Evolutionary conservation across 495 filamentous ascomycete genomes (phyloP), one percentile per base, ranked within the genome.

Genomic region (Hyaloscypha variabilis): DNA sequence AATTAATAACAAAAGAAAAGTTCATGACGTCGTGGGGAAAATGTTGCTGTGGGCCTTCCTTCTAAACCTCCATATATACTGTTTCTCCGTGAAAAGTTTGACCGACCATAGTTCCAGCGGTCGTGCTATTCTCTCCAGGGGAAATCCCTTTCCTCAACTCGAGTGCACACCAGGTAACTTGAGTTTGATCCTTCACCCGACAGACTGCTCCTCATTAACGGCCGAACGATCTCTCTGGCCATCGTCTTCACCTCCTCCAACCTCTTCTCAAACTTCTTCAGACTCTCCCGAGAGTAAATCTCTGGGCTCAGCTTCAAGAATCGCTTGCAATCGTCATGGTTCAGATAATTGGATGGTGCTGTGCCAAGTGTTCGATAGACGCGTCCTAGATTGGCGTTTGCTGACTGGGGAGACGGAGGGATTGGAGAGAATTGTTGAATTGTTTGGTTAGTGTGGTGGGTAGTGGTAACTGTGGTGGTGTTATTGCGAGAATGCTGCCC

Each of bases 231-330:
- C 67, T 96, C 92, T 30, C 88, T 83, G 28, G 93, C 93, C 70
- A 92, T 80, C 51, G 82, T 82, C 76, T 97, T 97, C 23, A 97
- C 79, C 77, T 96, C 93, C 52, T 97, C 93, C 70, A 96, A 84
- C 46, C 90, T 82, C 74, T 89, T 86, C 80, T 96, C 93, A 66
- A 97, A 96, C 55, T 87, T 82, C 64, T 90, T 87, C 30, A 96
- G 72, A 24, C 87, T 91, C 13, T 97, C 93, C 14, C 93, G 80
- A 23, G 77, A 70, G 76, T 90, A 85, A 81, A 94, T 66, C 8
- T 90, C 91, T 29, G 79, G 90, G 66, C 78, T 87, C 23, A 93
- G 77, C 69, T 94, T 93, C 31, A 97, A 81, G 62, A 97, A 97
- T 28, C 86, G 85, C 75, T 97, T 97, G 68, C 93, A 86, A 68